Percentiles rank a stretch among this genome's conserved stretches.
These are phyloP conservation scores for Cyberlindnera bimundalis DNA, from an alignment of 805 yeast species.

Conservation along the genomic window DNA sequence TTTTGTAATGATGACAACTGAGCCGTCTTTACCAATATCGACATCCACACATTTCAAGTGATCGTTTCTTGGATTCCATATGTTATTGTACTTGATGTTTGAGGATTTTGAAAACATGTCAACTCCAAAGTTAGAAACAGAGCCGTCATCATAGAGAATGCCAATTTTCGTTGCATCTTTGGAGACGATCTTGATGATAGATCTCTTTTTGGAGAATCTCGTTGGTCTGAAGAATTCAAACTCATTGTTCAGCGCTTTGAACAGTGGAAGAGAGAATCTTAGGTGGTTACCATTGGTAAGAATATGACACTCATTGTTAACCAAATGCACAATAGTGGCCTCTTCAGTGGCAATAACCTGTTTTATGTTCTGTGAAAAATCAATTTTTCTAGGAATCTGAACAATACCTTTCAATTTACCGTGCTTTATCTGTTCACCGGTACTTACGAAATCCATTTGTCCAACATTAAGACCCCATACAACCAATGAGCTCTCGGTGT, in stretches of 20 bases:
- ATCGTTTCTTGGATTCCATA: conserved; percentile 63
- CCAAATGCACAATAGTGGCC: conserved; percentile 63
- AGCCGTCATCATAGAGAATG: conserved; percentile 56
- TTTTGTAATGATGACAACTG: conserved; percentile 60
- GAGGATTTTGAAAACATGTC: conserved; percentile 29
- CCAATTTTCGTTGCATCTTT: conserved; percentile 43
- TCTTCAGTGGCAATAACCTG: conserved; percentile 62
- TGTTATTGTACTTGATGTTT: conserved; percentile 40
- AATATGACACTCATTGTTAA: conserved; percentile 57
- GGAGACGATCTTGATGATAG: conserved; percentile 32
- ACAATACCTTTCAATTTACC: conserved; percentile 35
- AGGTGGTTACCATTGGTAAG: conserved; percentile 55
- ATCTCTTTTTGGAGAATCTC: conserved; percentile 38
- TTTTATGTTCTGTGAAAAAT: conserved; percentile 40
- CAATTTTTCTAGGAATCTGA: conserved; percentile 39
- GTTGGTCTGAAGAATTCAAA: conserved; percentile 56
- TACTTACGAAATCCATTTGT: conserved; percentile 60
- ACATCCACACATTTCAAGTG: conserved; percentile 62
- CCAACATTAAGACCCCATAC: conserved; percentile 83
- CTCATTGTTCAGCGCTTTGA: conserved; percentile 33
- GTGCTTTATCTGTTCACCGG: conserved; percentile 31
- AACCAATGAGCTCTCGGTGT: conserved; percentile 41
- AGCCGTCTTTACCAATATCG: conserved; percentile 66
- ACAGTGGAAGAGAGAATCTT: conserved; percentile 40
- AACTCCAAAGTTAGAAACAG: conserved; percentile 35